Conservation (phyloP, 2,329 filamentous ascomycete species). For the Dactylellina cionopaga region DNA sequence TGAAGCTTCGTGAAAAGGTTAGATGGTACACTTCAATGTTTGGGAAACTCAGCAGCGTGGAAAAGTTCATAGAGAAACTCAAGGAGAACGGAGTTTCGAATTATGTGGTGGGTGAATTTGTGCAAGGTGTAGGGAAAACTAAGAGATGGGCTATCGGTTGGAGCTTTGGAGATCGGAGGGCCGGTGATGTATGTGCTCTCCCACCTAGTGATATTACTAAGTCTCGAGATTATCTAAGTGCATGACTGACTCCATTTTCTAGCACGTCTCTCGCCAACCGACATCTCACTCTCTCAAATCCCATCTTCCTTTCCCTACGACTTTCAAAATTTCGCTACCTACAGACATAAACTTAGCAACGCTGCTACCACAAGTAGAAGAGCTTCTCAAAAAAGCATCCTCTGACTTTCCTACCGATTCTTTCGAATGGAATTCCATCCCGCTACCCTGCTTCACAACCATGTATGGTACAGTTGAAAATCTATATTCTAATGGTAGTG, state of each 20-base stretch:
- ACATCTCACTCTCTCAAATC: constrained; percentile 17
- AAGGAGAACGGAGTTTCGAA: constrained; percentile 73
- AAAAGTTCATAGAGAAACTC: constrained; percentile 70
- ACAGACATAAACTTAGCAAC: constrained; percentile 21
- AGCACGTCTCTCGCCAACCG: constrained; percentile 46
- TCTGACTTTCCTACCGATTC: constrained; percentile 27
- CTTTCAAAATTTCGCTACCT: constrained; percentile 29
- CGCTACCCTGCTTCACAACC: constrained; percentile 26
- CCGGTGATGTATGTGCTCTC: constrained; percentile 61
- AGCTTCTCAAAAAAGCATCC: constrained; percentile 15
- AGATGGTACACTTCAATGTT: constrained; percentile 94
- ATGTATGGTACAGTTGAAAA: constrained; percentile 38
- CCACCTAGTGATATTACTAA: constrained; percentile 5
- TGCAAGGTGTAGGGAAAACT: constrained; percentile 77
- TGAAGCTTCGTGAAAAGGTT: constrained; percentile 67
- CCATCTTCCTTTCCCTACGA: constrained; percentile 43
- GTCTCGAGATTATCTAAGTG: no score
- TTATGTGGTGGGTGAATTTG: constrained; percentile 81
- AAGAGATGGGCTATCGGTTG: constrained; percentile 87
- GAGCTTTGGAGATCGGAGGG: constrained; percentile 78
- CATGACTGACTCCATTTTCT: not conserved
- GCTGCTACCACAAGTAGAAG: constrained; percentile 26
- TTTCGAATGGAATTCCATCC: constrained; percentile 40
- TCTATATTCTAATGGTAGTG: constrained; percentile 40
- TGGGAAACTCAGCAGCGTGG: constrained; percentile 78